Conservation (phyloP, 2,329 filamentous ascomycete genomes). For the Pseudogymnoascus sp. region DNA sequence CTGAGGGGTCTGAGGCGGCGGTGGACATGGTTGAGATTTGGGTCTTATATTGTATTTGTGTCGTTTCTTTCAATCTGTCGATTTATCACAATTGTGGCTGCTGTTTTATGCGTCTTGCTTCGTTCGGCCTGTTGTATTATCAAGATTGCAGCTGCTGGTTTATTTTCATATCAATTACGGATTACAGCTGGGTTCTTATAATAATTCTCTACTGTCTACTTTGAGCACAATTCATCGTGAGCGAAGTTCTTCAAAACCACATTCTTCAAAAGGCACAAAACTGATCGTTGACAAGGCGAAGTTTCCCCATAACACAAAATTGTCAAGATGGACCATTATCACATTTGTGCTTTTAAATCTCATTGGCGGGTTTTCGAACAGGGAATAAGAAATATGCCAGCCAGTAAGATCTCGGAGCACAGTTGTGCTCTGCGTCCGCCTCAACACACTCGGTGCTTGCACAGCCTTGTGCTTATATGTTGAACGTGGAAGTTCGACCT, state of each 20-base stretch:
- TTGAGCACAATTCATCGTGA: background rate
- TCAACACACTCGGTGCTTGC: background rate
- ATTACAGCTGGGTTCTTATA: background rate
- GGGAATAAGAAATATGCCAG: background rate
- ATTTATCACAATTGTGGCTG: too few species aligned
- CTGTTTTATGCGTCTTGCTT: background rate
- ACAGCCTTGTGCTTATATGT: background rate
- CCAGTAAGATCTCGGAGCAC: background rate
- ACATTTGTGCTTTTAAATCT: background rate
- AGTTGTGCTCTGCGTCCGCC: background rate
- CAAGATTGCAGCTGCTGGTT: background rate
- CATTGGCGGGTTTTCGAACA: background rate
- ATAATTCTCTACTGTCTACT: background rate
- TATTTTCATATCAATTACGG: background rate
- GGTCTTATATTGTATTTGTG: too few species aligned
- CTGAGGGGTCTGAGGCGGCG: background rate
- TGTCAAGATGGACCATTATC: background rate
- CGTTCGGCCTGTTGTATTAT: background rate
- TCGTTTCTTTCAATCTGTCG: too few species aligned
- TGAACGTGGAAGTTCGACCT: background rate
- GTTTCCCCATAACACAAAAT: background rate
- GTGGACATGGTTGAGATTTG: background rate
- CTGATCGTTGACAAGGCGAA: background rate
- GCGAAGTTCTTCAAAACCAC: background rate
- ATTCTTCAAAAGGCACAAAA: background rate